phyloP scores from a whole-genome alignment of 805 yeast species.

The Candida qinlingensis region DNA sequence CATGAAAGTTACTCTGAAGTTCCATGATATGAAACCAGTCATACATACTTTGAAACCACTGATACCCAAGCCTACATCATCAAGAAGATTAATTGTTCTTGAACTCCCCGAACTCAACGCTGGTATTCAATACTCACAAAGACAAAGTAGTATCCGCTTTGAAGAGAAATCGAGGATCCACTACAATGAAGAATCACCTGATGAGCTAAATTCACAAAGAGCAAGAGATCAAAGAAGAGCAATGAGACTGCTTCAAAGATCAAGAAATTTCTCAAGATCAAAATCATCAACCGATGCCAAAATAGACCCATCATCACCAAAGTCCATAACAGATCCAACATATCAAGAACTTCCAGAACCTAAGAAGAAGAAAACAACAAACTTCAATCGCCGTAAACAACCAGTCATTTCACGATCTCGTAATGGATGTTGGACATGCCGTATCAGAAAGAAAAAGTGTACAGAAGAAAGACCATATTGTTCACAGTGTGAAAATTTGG shows the following conservation, averaged over 20 bases:
- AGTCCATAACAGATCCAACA: too few relatives aligned
- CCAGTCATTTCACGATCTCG: constrained; percentile 37
- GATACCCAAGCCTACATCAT: too few relatives aligned
- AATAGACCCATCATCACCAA: too few relatives aligned
- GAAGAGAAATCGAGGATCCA: constrained; percentile 2
- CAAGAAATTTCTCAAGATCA: neutral
- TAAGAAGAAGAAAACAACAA: neutral
- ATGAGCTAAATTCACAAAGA: neutral
- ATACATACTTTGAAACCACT: too few relatives aligned
- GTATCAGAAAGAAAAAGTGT: constrained; percentile 68
- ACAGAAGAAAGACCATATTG: constrained; percentile 62
- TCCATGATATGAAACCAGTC: neutral
- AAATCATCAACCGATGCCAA: neutral
- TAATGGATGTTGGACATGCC: constrained; percentile 75
- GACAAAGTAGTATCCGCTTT: constrained; percentile 7
- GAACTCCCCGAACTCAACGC: neutral
- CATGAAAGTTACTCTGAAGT: neutral
- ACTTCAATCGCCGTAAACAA: neutral
- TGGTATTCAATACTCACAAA: neutral
- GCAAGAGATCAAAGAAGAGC: constrained; percentile 6
- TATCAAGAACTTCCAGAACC: too few relatives aligned
- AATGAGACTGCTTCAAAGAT: constrained; percentile 1
- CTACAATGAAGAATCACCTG: constrained; percentile 1
- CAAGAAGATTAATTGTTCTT: neutral
- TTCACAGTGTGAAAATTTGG: constrained; percentile 49